Conservation (phyloP, 257 asterid genomes). For the Rehmannia glutinosa region DNA sequence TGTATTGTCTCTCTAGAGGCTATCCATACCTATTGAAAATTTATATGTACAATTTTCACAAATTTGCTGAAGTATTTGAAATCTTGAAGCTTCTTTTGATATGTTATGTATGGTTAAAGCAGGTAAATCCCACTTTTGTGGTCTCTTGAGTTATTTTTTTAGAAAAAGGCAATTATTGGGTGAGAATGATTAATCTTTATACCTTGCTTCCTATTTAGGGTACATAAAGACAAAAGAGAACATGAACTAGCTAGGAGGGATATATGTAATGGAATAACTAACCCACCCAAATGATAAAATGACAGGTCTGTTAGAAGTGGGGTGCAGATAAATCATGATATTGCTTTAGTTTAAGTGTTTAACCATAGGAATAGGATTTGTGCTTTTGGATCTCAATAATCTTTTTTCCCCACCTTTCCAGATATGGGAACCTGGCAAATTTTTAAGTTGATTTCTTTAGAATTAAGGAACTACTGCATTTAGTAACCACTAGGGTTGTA, state of each 20-base stretch:
- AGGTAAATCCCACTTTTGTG: too few relatives aligned
- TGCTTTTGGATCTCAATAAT: neutral
- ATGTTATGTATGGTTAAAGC: too few relatives aligned
- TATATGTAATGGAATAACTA: constrained; percentile 26
- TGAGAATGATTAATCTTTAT: constrained; percentile 34
- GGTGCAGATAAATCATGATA: constrained; percentile 23
- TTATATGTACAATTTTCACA: too few relatives aligned
- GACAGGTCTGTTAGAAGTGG: constrained; percentile 7
- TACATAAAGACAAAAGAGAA: constrained; percentile 36
- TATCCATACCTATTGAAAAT: constrained; percentile 10
- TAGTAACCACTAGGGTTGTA: too few relatives aligned
- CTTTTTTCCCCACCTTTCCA: constrained; percentile 14
- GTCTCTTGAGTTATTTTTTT: neutral
- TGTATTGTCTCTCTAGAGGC: constrained; percentile 27
- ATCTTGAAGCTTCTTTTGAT: too few relatives aligned
- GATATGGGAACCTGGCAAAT: neutral
- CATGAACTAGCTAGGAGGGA: constrained; percentile 19
- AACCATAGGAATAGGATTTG: constrained; percentile 14
- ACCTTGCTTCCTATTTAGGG: constrained; percentile 42
- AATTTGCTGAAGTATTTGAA: too few relatives aligned
- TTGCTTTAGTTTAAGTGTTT: constrained; percentile 22
- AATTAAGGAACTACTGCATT: too few relatives aligned
- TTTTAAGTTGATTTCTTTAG: too few relatives aligned
- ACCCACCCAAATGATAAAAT: constrained; percentile 18
- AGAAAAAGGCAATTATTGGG: constrained; percentile 7